Base-by-base conservation (phyloP, 805 yeast species). In the Candida corydali region DNA sequence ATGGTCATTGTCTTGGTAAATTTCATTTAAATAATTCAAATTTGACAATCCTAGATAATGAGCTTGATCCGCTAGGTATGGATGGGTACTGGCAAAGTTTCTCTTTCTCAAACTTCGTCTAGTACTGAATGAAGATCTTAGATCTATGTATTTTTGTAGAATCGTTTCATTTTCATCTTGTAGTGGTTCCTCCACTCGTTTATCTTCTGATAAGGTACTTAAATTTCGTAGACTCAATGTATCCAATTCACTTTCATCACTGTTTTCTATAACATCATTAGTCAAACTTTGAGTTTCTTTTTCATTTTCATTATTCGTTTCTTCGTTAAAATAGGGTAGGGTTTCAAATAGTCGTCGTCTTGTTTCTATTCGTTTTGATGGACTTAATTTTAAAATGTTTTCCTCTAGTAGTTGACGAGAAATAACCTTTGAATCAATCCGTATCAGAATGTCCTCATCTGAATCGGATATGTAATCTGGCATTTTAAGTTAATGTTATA, bases 61-160 rank as follows among this genome's bases (percentile, higher is more conserved):
- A 3, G 71, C 71, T 39, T 64, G 67, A 44, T 68, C 73, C 8
- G 69, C 65, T 18, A 68, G 43, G 42, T 68, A 68, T 1, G 73
- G 73, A 45, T 66, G 70, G 3, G 69, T 53, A 45, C 69, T 61
- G 3, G 73, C 63, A 38, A 68, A 68, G 17, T 61, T 68, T 18
- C 73, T 48, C 43, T 65, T 63, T 3, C 73, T 45, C 11, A 64
- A 47, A 18, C 68, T 59, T 36, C 70, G 30, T 35, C 62, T 34
- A 10, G 47, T 39, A 8, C 26, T n/a, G 15, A 18, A 17, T 5
- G 39, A 32, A 9, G 30, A 23, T 18, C 30, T 29, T 8, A 42
- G 32, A 20, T 40, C 32, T 16, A 41, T 15, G 23, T 43, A 39
- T 16, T 20, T 32, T 22, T 40, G 34, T 11, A 42, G 26, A 29